Base-by-base conservation (phyloP, 345 rosid genomes). In the Noccaea caerulescens region DNA sequence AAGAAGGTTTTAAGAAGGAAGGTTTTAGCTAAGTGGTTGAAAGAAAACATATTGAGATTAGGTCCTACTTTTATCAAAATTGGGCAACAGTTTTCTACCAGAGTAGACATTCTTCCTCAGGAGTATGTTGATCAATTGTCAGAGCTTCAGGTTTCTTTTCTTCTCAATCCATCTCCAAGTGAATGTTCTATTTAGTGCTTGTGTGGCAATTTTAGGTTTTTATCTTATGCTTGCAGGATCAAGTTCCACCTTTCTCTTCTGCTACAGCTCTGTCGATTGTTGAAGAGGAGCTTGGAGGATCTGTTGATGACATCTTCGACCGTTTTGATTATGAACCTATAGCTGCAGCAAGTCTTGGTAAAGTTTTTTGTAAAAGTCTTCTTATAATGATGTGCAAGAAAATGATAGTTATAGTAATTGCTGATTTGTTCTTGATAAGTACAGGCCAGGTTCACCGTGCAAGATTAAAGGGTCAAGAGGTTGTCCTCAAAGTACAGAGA, bases 301-400 rank as follows among this genome's bases (percentile, higher is more conserved):
- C 89, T 11, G 73, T 91, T 45, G 80, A 78, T 65, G 83, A 80
- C 46, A 69, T 88, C 52, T 94, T 94, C 25, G 93, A 94, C 55
- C 80, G 76, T 45, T 94, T 94, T 79, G 97, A 94, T 76, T 81
- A 66, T 73, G 99, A 94, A 71, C 98, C 98, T 51, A 88, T 93
- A 64, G 98, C 98, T 76, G 98, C 98, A 53, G 98, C 98, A 63
- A 93, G 99, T 84, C 97, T 94, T 72, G 99, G 97, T 94, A 87
- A 34, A 67, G 58, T 62, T 45, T 45, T 75, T 37, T 42, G 53
- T 66, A 38, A 10, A 27, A 9, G 56, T 68, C 42, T 63, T 20
- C 63, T 68, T 69, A 27, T 27, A 27, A 20, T 27, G 30, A 27
- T 27, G 3, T 27, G 70, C 71, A 62, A 20, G 58, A 20, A 49